These are phyloP conservation scores for Tulasnella calospora DNA, from an alignment of 768 basidiomycete genomes.

Conservation along the genomic window DNA sequence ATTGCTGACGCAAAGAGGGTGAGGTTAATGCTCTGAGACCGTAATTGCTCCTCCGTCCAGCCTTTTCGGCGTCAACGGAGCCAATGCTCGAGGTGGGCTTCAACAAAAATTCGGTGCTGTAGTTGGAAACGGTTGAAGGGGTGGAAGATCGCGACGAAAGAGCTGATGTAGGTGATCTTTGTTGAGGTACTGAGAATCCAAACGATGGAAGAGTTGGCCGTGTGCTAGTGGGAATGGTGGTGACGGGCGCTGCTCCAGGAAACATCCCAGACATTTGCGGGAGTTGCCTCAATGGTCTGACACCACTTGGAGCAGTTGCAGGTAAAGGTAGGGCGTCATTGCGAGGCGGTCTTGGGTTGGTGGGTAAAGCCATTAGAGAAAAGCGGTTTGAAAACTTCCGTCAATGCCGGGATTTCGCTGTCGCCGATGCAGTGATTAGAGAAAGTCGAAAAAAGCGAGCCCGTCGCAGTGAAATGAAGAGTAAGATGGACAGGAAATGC, in stretches of 20 bases:
- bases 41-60: not conserved
- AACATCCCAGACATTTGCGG: not conserved
- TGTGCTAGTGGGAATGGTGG: not conserved
- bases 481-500: not conserved
- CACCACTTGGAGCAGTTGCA: not conserved
- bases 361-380: not conserved
- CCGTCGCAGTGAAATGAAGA: not conserved
- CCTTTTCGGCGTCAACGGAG: not conserved
- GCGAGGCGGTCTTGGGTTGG: not conserved
- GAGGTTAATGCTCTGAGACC: not conserved
- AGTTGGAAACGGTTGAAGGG: not conserved
- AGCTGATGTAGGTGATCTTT: not conserved
- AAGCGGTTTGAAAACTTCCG: not conserved
- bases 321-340: not conserved
- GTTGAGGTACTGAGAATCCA: not conserved
- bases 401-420: not conserved
- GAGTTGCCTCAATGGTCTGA: not conserved
- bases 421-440: not conserved
- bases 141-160: not conserved
- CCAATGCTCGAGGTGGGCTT: not conserved
- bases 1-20: not conserved
- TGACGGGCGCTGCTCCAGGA: not conserved
- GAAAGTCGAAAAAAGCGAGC: not conserved
- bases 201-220: not conserved
- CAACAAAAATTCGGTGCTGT: not conserved